Conservation (phyloP, 2,329 filamentous ascomycete species). For the Alternaria gansuensis region DNA sequence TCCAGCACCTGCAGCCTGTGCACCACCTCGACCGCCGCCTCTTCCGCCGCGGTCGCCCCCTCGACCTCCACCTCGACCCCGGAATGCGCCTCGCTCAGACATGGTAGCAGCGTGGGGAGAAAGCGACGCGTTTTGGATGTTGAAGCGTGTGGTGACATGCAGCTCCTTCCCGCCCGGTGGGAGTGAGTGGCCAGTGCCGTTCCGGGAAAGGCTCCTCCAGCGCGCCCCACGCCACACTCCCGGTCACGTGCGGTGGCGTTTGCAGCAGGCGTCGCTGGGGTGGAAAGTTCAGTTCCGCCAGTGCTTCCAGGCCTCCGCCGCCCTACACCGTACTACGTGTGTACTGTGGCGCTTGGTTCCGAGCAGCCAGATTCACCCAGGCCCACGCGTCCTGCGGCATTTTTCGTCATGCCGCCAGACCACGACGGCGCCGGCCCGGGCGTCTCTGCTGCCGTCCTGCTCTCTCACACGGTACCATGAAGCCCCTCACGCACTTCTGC, state of each 20-base stretch:
- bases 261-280: slow-evolving; percentile 11
- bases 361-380: slow-evolving; percentile 7
- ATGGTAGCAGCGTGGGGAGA: slow-evolving; percentile 46
- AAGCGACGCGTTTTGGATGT: slow-evolving; percentile 20
- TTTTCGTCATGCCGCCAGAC: slow-evolving; percentile 20
- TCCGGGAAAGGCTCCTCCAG: slow-evolving; percentile 11
- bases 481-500: slow-evolving; percentile 5
- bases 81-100: slow-evolving; percentile 66
- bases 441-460: neutral
- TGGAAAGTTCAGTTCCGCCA: slow-evolving; percentile 16
- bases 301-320: slow-evolving; percentile 20
- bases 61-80: slow-evolving; percentile 52
- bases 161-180: slow-evolving; percentile 19
- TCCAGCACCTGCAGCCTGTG: slow-evolving; percentile 44
- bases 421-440: slow-evolving; percentile 1
- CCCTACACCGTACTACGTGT: too few relatives aligned
- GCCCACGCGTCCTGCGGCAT: slow-evolving; percentile 28
- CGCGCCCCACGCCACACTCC: slow-evolving; percentile 5
- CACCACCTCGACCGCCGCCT: slow-evolving; percentile 55
- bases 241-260: slow-evolving; percentile 19
- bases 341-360: slow-evolving; percentile 11
- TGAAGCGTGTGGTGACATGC: slow-evolving; percentile 36
- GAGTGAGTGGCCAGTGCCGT: slow-evolving; percentile 20
- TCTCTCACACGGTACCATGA: neutral
- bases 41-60: slow-evolving; percentile 53